Evolutionary conservation across 1,284 basidiomycete species (phyloP), one percentile per base, ranked within the genome.

Genomic region (Ganoderma leucocontextum): DNA sequence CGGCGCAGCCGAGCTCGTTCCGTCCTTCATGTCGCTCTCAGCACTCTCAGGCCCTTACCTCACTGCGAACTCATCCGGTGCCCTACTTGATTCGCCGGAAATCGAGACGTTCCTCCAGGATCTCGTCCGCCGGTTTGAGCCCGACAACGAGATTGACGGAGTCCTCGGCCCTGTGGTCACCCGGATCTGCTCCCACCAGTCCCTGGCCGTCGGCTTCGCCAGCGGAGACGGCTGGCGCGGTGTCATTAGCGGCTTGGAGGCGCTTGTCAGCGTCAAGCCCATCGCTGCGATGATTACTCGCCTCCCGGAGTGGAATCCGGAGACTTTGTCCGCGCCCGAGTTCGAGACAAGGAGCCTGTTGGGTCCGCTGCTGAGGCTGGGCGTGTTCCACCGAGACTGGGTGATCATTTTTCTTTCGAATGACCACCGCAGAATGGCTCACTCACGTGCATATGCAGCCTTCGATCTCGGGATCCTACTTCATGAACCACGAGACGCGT

Each of bases 321-420:
- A 76, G 9, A 39, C 39, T 15, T 88, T 87, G 25, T 87, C 85
- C 4, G 88, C 91, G 3, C 78, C 86, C 2, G 85, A 81, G 0
- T 89, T 94, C 77, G 91, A 96, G 79, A 85, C 80, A 0, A 72
- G 79, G 25, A 89, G 91, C 15, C 78, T 98, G 63, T 81, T 98
- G 70, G 96, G 96, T 0, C 95, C 95, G 0, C 80, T 98, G 29
- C 88, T 93, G 68, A 83, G 95, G 41, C 81, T 98, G 53, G 92
- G 92, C 55, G 90, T 96, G 6, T 97, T 97, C 78, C 88, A 90
- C 7, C 84, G 90, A 66, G 95, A 97, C 83, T 97, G 95, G 89
- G 95, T 95, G 75, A 79, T 90, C 85, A 25, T 36, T n/a, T 25
- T n/a, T 7, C 36, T 19, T 52, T 1, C 47, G 12, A 5, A 9